Base-by-base conservation (phyloP, 371 early-diverging fungal genomes). In the Furculomyces boomerangus region DNA sequence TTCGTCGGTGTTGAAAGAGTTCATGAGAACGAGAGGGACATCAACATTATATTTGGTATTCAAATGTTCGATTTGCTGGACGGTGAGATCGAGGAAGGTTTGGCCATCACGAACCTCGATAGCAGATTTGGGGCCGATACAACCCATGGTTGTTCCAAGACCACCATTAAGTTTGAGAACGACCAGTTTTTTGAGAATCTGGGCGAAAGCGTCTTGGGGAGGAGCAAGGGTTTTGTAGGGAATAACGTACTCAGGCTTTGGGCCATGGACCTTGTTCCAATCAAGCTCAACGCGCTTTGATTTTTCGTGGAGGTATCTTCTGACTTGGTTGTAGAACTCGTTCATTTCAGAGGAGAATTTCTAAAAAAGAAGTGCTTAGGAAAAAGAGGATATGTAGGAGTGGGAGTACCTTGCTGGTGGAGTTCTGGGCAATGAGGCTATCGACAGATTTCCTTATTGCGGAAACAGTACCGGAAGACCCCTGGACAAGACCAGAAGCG, bases 61-160 rank as follows among this genome's bases (percentile, higher is more conserved):
- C 56, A 98, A 70, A 66, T 93, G 84, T 86, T 97, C 97, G 62
- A 99, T 88, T 72, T 99, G 99, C 64, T 93, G 88, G 48, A 95
- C 98, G 56, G 90, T 90, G 56, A 99, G 74, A 69, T 99, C 99
- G 58, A 99, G 80, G 71, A 99, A 99, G 57, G 98, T 96, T 86
- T 92, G 86, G 29, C 91, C 88, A 63, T 96, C 94, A 63, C 93
- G 84, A 28, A 99, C 97, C 74, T 97, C 92, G 65, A 99, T 99
- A 39, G 92, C 98, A 67, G 84, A 84, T 74, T 99, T 99, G 55
- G 99, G 99, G n/a, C 99, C 99, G 55, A 93, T 89, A 64, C 95
- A 96, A 30, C 99, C 99, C 99, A 99, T 99, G 46, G 98, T 93
- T 27, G 99, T 99, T 56, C 99, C 99, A 31, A 99, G 81, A 57